Percentiles rank a stretch among this genome's conserved stretches.
Conservation (phyloP, 768 basidiomycete genomes). For the Calocera cornea region DNA sequence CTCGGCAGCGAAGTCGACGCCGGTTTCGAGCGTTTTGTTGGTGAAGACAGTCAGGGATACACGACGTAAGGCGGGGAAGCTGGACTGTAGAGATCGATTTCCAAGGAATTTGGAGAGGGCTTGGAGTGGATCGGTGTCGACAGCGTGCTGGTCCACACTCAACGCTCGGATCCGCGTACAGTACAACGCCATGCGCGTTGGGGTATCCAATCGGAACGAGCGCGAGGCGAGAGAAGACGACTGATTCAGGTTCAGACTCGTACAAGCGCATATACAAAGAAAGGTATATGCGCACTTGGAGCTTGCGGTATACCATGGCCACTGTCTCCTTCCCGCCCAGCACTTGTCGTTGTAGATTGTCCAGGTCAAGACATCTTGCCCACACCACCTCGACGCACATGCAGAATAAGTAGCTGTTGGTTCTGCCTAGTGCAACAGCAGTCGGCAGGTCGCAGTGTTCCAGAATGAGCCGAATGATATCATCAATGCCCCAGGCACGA, state of each 20-base stretch:
- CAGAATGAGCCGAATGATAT: background rate
- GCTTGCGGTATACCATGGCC: background rate
- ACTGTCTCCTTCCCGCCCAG: background rate
- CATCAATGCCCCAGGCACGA: conserved; percentile 1
- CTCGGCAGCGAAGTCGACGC: background rate
- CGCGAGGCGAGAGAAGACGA: background rate
- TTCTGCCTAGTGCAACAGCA: background rate
- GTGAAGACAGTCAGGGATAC: background rate
- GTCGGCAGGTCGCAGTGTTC: background rate
- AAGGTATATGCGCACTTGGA: background rate
- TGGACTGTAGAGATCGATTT: background rate
- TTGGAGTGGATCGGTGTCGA: background rate
- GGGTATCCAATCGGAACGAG: background rate
- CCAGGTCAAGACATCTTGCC: background rate
- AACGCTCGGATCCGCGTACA: background rate
- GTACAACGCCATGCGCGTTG: background rate
- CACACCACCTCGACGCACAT: background rate
- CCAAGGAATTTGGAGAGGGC: background rate
- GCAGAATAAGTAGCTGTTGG: background rate
- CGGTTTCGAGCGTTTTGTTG: background rate
- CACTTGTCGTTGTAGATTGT: background rate
- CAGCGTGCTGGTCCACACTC: background rate
- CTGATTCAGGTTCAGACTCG: background rate
- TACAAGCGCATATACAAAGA: background rate
- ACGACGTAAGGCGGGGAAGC: background rate